A percentile compares a stretch with the other conserved stretches of the same genome.
These are phyloP conservation scores for Aspergillus piperis DNA, from an alignment of 2,329 filamentous ascomycete genomes.

Conservation along the genomic window DNA sequence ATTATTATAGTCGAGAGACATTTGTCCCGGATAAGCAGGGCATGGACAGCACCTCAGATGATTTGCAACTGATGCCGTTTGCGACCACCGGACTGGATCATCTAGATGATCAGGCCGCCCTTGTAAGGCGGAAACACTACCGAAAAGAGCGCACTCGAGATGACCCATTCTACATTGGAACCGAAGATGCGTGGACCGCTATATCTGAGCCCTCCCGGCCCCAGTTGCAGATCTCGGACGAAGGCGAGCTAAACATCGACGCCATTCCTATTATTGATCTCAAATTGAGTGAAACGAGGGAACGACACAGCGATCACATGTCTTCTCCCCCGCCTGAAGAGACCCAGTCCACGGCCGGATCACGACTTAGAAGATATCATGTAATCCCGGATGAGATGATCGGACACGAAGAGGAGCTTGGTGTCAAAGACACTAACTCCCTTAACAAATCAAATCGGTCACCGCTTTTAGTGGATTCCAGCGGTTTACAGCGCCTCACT, in stretches of 20 bases:
- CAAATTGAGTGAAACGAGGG: constrained; percentile 65
- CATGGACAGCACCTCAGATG: constrained; percentile 23
- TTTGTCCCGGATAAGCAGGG: constrained; percentile 21
- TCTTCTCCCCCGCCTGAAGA: constrained; percentile 20
- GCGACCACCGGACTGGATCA: constrained; percentile 29
- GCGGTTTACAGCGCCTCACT: constrained; percentile 71
- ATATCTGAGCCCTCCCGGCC: constrained; percentile 77
- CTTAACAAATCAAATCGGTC: constrained; percentile 57
- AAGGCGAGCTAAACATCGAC: constrained; percentile 83
- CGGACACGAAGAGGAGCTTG: constrained; percentile 42
- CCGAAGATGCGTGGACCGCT: constrained; percentile 55
- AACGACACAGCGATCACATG: constrained; percentile 1
- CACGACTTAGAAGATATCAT: constrained; percentile 61
- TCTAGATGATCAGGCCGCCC: constrained; percentile 68
- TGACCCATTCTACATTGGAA: constrained; percentile 90
- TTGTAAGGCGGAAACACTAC: constrained; percentile 73
- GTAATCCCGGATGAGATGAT: constrained; percentile 75
- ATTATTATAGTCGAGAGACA: constrained; percentile 41
- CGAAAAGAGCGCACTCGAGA: constrained; percentile 81
- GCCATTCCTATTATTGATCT: constrained; percentile 95
- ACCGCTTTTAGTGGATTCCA: constrained; percentile 84
- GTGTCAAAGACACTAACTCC: constrained; percentile 40
- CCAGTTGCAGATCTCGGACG: constrained; percentile 71
- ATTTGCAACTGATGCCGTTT: constrained; percentile 33
- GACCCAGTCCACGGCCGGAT: constrained; percentile 36